These are phyloP conservation scores for Nakaseomyces nivariensis DNA, from an alignment of 1,139 yeast species.

Conservation along the genomic window DNA sequence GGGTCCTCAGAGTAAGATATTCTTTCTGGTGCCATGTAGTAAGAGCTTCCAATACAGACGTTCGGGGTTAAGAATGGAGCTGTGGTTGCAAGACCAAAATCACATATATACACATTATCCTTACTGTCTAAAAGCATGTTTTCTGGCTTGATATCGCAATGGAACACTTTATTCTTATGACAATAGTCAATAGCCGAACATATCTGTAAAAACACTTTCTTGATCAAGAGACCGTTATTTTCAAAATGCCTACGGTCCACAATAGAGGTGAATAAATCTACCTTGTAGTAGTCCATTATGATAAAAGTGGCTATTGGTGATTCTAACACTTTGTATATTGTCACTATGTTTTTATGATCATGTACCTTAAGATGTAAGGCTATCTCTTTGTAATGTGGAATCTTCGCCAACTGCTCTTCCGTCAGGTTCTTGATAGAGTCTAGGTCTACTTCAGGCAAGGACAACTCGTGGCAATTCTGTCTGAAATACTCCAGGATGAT, in stretches of 20 bases:
- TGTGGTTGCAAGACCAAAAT: conserved; percentile 75
- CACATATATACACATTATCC: conserved; percentile 56
- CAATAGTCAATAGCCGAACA: conserved; percentile 66
- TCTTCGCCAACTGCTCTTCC: conserved; percentile 16
- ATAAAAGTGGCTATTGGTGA: conserved; percentile 50
- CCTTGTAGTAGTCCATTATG: conserved; percentile 75
- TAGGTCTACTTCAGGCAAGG: conserved; percentile 23
- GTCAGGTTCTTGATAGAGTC: conserved; percentile 19
- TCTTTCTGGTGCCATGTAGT: conserved; percentile 92
- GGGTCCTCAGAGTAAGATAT: conserved; percentile 31
- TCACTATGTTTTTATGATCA: conserved; percentile 62
- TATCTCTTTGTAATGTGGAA: conserved; percentile 46
- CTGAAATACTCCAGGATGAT: conserved; percentile 24
- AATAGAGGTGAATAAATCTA: conserved; percentile 72
- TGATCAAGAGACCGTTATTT: conserved; percentile 37
- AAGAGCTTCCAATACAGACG: conserved; percentile 78
- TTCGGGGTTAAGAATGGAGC: conserved; percentile 53
- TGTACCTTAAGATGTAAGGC: conserved; percentile 66
- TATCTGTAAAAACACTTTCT: conserved; percentile 65
- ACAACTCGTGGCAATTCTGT: conserved; percentile 19
- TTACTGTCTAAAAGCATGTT: conserved; percentile 63
- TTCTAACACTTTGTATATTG: conserved; percentile 62
- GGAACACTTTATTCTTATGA: conserved; percentile 58
- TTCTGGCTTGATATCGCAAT: conserved; percentile 90
- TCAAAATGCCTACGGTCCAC: conserved; percentile 47